These are phyloP conservation scores for Populus hybrid DNA, from an alignment of 441 rosid genomes.

Conservation along the genomic window DNA sequence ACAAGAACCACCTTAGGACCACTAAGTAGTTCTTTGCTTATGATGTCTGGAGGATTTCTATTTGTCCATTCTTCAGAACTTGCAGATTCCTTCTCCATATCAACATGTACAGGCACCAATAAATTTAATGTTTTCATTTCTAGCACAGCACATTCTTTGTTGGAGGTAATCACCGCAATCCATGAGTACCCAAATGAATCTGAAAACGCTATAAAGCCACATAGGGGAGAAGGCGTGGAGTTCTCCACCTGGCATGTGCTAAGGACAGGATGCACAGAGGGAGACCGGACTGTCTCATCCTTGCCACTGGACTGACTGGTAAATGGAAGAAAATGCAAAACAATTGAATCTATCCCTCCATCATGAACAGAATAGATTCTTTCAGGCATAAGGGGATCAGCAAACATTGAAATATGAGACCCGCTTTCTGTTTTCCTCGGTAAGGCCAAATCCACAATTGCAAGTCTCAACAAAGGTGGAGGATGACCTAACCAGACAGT, in stretches of 20 bases:
- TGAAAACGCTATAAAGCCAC: constrained; percentile 64
- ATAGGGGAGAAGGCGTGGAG: constrained; percentile 47
- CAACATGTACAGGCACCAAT: constrained; percentile 66
- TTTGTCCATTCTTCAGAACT: constrained; percentile 41
- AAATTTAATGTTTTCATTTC: constrained; percentile 88
- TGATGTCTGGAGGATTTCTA: constrained; percentile 50
- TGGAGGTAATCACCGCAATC: constrained; percentile 67
- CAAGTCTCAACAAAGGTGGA: constrained; percentile 90
- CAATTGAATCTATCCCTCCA: constrained; percentile 85
- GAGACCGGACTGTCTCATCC: constrained; percentile 67
- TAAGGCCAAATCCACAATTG: constrained; percentile 90
- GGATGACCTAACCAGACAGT: constrained; percentile 85
- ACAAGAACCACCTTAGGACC: constrained; percentile 79
- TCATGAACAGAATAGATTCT: constrained; percentile 73
- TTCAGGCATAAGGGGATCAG: constrained; percentile 81
- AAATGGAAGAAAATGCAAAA: constrained; percentile 94
- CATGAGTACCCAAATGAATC: constrained; percentile 92
- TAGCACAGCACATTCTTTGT: constrained; percentile 71
- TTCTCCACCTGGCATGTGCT: constrained; percentile 77
- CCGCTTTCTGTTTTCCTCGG: constrained; percentile 51
- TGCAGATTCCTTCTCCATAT: constrained; percentile 34
- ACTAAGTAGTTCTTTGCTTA: constrained; percentile 85
- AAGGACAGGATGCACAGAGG: constrained; percentile 84
- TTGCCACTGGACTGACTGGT: constrained; percentile 73
- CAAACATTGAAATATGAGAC: constrained; percentile 47